Evolutionary conservation across 495 filamentous ascomycete genomes (phyloP).

Genomic region (Platismatia glauca): DNA sequence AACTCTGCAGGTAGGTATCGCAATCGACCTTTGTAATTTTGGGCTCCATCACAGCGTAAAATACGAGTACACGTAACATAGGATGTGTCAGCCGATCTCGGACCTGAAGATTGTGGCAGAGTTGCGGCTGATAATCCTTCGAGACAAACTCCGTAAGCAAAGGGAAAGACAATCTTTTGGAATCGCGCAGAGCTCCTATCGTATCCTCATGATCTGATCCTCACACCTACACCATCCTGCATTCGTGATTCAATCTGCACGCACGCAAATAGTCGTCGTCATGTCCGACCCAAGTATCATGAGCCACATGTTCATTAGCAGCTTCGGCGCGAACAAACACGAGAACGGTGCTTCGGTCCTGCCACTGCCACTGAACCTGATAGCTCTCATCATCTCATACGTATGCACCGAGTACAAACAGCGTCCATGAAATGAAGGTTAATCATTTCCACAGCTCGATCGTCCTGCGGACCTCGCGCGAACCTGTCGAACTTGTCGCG

Average conservation of each 20-base stretch:
- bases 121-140: not conserved
- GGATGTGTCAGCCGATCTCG: no score
- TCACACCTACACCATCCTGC: not conserved
- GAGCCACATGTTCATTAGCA: slow-evolving; percentile 42
- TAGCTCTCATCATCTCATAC: slow-evolving; percentile 46
- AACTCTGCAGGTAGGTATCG: no score
- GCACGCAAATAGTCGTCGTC: not conserved
- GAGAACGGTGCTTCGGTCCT: slow-evolving; percentile 29
- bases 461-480: slow-evolving; percentile 49
- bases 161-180: no score
- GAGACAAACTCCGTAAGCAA: no score
- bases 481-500: slow-evolving; percentile 50
- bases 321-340: slow-evolving; percentile 22
- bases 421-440: slow-evolving; percentile 3
- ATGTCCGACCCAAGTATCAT: slow-evolving; percentile 29
- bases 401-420: slow-evolving; percentile 29
- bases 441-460: slow-evolving; percentile 35
- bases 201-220: not conserved
- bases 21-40: no score
- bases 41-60: no score
- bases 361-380: slow-evolving; percentile 49
- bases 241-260: not conserved
- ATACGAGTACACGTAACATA: no score
- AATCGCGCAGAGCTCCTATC: not conserved
- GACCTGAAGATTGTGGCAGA: no score